These are phyloP conservation scores for Rhizophagus prolifer DNA, from an alignment of 192 early-diverging fungal species.

Conservation along the genomic window DNA sequence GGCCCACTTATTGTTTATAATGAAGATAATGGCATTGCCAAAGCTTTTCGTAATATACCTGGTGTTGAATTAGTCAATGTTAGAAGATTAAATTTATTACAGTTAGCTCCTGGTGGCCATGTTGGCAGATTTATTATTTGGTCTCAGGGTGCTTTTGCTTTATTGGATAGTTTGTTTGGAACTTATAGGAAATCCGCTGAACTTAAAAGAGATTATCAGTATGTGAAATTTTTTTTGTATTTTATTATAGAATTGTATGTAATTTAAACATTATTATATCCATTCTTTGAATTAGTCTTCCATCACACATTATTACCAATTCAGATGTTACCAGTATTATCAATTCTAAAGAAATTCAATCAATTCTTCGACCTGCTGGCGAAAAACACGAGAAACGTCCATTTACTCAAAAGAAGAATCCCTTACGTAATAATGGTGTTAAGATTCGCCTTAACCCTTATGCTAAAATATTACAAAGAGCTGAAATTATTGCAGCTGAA, in stretches of 20 bases:
- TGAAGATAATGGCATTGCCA: slow-evolving; percentile 90
- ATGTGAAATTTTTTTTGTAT: neutral
- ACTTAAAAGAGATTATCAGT: slow-evolving; percentile 82
- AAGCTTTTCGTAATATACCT: slow-evolving; percentile 98
- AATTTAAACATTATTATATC: neutral
- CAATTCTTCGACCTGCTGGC: slow-evolving; percentile 85
- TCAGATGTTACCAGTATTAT: slow-evolving; percentile 94
- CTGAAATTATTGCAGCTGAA: slow-evolving; percentile 65
- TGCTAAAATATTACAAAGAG: slow-evolving; percentile 82
- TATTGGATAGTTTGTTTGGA: slow-evolving; percentile 93
- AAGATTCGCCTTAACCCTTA: slow-evolving; percentile 97
- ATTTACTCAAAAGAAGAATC: slow-evolving; percentile 99
- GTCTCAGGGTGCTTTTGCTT: slow-evolving; percentile 90
- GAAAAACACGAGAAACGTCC: slow-evolving; percentile 82
- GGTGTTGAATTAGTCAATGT: slow-evolving; percentile 96
- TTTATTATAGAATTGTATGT: too few species aligned
- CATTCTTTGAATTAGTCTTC: slow-evolving; percentile 54
- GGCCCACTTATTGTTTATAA: slow-evolving; percentile 96
- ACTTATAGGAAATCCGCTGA: slow-evolving; percentile 71
- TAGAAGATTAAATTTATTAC: slow-evolving; percentile 91
- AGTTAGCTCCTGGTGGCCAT: slow-evolving; percentile 98
- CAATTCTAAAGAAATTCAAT: slow-evolving; percentile 96
- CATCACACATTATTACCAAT: slow-evolving; percentile 85
- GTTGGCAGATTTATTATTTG: slow-evolving; percentile 99
- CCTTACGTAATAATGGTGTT: slow-evolving; percentile 86